These are phyloP conservation scores for Hibiscus tridactylites DNA, from an alignment of 345 rosid species.

Conservation along the genomic window DNA sequence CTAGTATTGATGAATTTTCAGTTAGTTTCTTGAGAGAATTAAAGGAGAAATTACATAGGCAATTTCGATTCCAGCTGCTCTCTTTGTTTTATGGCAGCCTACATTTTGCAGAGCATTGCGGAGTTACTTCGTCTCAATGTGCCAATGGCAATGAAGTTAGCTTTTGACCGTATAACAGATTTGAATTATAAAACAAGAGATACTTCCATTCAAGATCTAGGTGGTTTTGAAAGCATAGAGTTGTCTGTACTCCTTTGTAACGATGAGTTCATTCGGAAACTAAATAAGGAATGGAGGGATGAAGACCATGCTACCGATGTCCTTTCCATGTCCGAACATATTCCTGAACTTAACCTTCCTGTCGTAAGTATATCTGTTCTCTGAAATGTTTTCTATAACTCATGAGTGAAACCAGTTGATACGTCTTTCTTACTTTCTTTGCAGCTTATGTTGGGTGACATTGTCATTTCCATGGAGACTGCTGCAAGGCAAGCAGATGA, in stretches of 20 bases:
- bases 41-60: background rate
- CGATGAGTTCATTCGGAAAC: slow-evolving; percentile 71
- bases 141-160: slow-evolving; percentile 74
- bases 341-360: slow-evolving; percentile 71
- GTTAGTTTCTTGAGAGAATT: background rate
- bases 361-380: slow-evolving; percentile 37
- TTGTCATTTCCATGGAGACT: slow-evolving; percentile 86
- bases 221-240: slow-evolving; percentile 62
- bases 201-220: slow-evolving; percentile 48
- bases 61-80: background rate
- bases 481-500: slow-evolving; percentile 92
- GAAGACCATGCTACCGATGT: slow-evolving; percentile 96
- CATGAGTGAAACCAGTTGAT: slow-evolving; percentile 1
- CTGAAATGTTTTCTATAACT: background rate
- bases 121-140: slow-evolving; percentile 80
- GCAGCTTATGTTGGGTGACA: slow-evolving; percentile 96
- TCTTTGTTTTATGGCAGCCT: background rate
- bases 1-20: background rate
- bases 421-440: slow-evolving; percentile 14
- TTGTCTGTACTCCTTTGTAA: slow-evolving; percentile 82
- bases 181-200: slow-evolving; percentile 70
- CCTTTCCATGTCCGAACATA: slow-evolving; percentile 86
- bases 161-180: slow-evolving; percentile 57
- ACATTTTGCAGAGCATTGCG: slow-evolving; percentile 56
- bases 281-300: slow-evolving; percentile 89